Evolutionary conservation across 805 yeast genomes (phyloP), one percentile per base, ranked within the genome.

Genomic region (Candida awuae): DNA sequence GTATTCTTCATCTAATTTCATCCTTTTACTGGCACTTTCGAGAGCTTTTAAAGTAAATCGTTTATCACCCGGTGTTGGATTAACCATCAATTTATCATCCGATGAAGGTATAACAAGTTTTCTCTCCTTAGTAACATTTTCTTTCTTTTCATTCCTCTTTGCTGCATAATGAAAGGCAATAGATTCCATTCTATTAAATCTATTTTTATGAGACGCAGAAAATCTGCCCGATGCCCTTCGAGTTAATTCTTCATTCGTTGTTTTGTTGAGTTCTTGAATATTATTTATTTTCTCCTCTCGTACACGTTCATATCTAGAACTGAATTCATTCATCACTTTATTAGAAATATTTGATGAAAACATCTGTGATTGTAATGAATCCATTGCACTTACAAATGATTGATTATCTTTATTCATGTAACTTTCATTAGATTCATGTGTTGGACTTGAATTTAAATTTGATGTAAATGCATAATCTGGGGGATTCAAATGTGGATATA

Each of bases 101-200:
- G 25, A 16, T 15, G 15, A 26, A 5, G 35, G 13, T 8, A 37
- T 21, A 18, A 37, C 25, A 12, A 34, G 29, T 20, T 26, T 31
- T 10, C 36, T 42, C 10, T 33, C n/a, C n/a, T n/a, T n/a, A n/a
- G n/a, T n/a, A n/a, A n/a, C n/a, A n/a, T n/a, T n/a, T n/a, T 23
- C 29, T 33, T 34, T 21, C 29, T 31, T 17, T 14, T 22, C 32
- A 17, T 28, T 29, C 29, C 58, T 53, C 35, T 52, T 53, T 4
- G 69, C 70, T 1, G 76, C 70, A 42, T 71, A 71, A 42, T 71
- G 77, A 7, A 59, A 55, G 8, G 65, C 55, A 14, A 72, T 71
- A 14, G 75, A 67, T 18, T 71, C 77, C 77, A 72, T 70, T 33
- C 64, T 55, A 38, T 71, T 58, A 59, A 66, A 46, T 65, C 75